Evolutionary conservation across 2,329 filamentous ascomycete species (phyloP).

Genomic region (Cercospora berteroae): DNA sequence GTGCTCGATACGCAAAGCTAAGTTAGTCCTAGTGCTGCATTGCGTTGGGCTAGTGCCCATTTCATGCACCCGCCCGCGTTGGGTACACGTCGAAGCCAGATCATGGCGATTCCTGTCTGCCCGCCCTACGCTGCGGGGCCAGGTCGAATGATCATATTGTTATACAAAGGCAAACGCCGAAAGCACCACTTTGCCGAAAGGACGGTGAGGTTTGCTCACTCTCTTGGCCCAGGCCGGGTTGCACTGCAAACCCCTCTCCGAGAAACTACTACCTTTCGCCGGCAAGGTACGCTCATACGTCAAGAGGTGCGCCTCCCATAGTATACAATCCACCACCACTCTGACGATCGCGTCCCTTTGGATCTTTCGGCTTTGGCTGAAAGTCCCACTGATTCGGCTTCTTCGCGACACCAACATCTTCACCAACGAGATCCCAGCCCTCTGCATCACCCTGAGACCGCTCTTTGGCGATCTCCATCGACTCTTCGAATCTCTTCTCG

Average conservation of each 20-base stretch:
- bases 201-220: neutral
- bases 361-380: slow-evolving; percentile 13
- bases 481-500: slow-evolving; percentile 32
- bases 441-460: slow-evolving; percentile 39
- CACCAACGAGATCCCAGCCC: slow-evolving; percentile 41
- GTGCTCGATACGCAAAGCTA: neutral
- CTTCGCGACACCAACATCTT: slow-evolving; percentile 37
- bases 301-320: slow-evolving; percentile 26
- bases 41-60: neutral
- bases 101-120: neutral
- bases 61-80: neutral
- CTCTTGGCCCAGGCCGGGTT: neutral
- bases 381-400: slow-evolving; percentile 17
- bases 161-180: neutral
- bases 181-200: neutral
- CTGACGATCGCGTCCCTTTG: slow-evolving; percentile 1
- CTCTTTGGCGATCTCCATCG: slow-evolving; percentile 30
- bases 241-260: neutral
- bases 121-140: neutral
- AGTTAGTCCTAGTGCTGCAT: neutral
- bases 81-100: neutral
- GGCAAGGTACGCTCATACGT: slow-evolving; percentile 20
- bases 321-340: slow-evolving; percentile 22
- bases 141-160: neutral
- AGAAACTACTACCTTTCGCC: neutral